Conservation (phyloP, 768 basidiomycete species). For the Crassisporium funariophilum region DNA sequence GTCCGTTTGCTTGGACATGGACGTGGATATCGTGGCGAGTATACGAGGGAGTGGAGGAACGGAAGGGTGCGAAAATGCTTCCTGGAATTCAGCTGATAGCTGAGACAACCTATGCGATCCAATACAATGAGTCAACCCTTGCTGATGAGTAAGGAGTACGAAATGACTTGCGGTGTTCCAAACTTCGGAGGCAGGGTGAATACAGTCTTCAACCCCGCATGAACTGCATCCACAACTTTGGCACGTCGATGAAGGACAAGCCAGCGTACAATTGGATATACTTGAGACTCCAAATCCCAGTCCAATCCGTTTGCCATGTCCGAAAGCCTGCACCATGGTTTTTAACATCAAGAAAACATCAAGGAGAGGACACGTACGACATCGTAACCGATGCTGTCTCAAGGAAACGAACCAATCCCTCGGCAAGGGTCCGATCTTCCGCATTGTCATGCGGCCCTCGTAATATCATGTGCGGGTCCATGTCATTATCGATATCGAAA, state of each 20-base stretch:
- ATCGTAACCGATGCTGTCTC: constrained; percentile 72
- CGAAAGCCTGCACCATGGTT: constrained; percentile 50
- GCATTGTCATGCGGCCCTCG: constrained; percentile 58
- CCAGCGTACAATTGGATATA: constrained; percentile 91
- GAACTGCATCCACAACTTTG: constrained; percentile 85
- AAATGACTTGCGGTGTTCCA: constrained; percentile 53
- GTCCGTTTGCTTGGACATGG: constrained; percentile 60
- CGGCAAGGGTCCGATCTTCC: constrained; percentile 68
- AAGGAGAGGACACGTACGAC: constrained; percentile 71
- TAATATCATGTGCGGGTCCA: constrained; percentile 63
- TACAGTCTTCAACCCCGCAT: constrained; percentile 75
- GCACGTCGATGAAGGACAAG: constrained; percentile 89
- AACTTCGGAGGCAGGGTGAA: constrained; percentile 76
- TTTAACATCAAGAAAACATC: background rate
- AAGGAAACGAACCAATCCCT: constrained; percentile 74
- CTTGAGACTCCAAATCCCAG: constrained; percentile 80
- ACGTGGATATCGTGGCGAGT: constrained; percentile 73
- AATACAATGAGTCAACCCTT: background rate
- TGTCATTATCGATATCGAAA: constrained; percentile 57
- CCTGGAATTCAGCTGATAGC: constrained; percentile 61
- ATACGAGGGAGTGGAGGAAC: constrained; percentile 75
- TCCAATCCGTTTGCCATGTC: constrained; percentile 82
- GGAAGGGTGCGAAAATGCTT: constrained; percentile 56
- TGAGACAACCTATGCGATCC: constrained; percentile 32
- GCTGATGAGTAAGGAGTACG: constrained; percentile 5